Evolutionary conservation across 306 rosid species (phyloP), one percentile per base, ranked within the genome.

Genomic region (Dryas alaskensis): DNA sequence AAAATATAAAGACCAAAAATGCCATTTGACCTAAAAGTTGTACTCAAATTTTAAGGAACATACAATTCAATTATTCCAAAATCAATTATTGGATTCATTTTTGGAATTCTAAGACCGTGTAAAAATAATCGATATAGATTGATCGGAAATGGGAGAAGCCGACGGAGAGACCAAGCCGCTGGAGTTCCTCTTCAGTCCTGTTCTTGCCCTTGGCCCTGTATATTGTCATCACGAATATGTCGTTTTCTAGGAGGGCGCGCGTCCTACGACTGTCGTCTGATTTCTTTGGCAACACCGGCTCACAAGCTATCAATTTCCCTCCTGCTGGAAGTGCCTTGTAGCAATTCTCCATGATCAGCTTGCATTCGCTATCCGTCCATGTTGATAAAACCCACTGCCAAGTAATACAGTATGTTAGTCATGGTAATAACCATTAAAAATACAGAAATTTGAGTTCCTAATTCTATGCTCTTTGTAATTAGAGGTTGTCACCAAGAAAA

Each of bases 341-440:
- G 75, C 98, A 85, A 51, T 84, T 94, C 73, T 81, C 88, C 92
- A 94, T 70, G 44, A 94, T 87, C 54, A 50, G 12, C 82, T 85
- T 88, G 88, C 86, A 77, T 80, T 94, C 97, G 2, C 80, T 83
- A 17, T 94, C 98, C 2, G 97, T 94, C 98, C 98, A 91, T 43
- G 97, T 91, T 60, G 88, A 79, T 42, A 94, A 73, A 67, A 91
- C 76, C 97, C 98, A 94, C 97, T 93, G 89, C 82, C 76, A 46
- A 50, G 53, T 17, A 2, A 61, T 14, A 12, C 0, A 16, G 13
- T 6, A 13, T 39, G 17, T 40, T 9, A 37, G 5, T 22, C 60
- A 39, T 4, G 13, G 2, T 22, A 22, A 9, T 16, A 49, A 48
- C 14, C 55, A 50, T 51, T 25, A 31, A 31, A 69, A 51, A 1